Evolutionary conservation across 352 stramenopile genomes (phyloP).

Genomic region (Labyrinthula sp.): DNA sequence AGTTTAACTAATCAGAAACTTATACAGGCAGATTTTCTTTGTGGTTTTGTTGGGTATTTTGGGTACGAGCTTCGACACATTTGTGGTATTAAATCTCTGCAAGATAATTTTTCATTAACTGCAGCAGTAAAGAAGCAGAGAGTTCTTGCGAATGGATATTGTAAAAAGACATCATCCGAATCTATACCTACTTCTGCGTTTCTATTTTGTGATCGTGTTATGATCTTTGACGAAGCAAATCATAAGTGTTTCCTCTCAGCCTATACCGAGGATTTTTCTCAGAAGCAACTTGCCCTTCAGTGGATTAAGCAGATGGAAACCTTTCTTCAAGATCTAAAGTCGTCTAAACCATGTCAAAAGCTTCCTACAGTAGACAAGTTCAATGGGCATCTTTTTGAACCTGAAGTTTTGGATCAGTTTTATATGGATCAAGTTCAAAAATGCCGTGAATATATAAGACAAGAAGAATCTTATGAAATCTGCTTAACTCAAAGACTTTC

Average conservation of each 20-base stretch:
- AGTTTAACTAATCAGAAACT: too few species aligned
- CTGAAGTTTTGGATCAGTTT: conserved; percentile 35
- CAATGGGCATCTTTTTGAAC: too few species aligned
- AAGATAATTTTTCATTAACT: too few species aligned
- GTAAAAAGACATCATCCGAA: not conserved
- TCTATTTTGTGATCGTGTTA: conserved; percentile 57
- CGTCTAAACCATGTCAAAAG: too few species aligned
- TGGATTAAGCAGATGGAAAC: too few species aligned
- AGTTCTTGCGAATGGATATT: not conserved
- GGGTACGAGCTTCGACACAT: conserved; percentile 46
- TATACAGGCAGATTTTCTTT: too few species aligned
- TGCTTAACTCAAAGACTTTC: conserved; percentile 80
- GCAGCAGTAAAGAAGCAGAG: too few species aligned
- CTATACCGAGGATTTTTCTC: too few species aligned
- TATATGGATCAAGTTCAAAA: conserved; percentile 60
- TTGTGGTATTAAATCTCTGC: conserved; percentile 16
- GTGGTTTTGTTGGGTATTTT: conserved; percentile 61
- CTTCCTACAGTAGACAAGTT: too few species aligned
- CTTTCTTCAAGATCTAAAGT: too few species aligned
- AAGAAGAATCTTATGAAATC: conserved; percentile 80
- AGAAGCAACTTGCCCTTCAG: too few species aligned
- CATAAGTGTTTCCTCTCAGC: conserved; percentile 52
- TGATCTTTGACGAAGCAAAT: conserved; percentile 62
- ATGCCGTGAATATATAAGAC: conserved; percentile 63
- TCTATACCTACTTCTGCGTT: conserved; percentile 60